Evolutionary conservation across 208 protist species (phyloP).

Genomic region (Dictyostelium gargantuum): DNA sequence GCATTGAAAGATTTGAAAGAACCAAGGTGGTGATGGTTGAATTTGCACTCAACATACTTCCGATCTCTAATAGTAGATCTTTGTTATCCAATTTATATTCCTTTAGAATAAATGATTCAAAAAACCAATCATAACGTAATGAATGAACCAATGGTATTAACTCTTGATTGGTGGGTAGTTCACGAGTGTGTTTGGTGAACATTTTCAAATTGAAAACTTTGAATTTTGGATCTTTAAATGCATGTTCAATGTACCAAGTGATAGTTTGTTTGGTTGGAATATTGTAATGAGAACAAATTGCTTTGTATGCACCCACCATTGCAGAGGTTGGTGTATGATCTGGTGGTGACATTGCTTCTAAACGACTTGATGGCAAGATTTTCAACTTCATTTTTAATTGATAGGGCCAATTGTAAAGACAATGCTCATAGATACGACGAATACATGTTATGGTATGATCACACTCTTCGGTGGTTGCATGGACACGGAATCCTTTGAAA

Average conservation of each 20-base stretch:
- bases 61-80: background rate
- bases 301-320: slow-evolving; percentile 25
- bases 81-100: background rate
- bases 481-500: background rate
- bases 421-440: slow-evolving; percentile 39
- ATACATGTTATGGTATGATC: slow-evolving; percentile 56
- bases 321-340: slow-evolving; percentile 19
- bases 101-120: slow-evolving; percentile 6
- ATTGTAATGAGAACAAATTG: background rate
- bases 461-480: background rate
- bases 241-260: slow-evolving; percentile 40
- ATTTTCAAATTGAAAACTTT: slow-evolving; percentile 40
- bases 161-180: slow-evolving; percentile 36
- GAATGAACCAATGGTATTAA: slow-evolving; percentile 25
- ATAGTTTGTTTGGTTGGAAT: slow-evolving; percentile 12
- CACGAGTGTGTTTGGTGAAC: slow-evolving; percentile 40
- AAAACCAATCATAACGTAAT: slow-evolving; percentile 55
- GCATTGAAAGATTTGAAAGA: background rate
- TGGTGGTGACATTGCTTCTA: slow-evolving; percentile 37
- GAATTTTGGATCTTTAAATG: slow-evolving; percentile 9
- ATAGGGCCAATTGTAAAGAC: slow-evolving; percentile 41
- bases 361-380: background rate
- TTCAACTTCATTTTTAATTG: slow-evolving; percentile 34
- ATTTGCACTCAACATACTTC: background rate
- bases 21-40: background rate